A percentile compares a stretch with the other conserved stretches of the same genome.
Conservation (phyloP, 2,329 filamentous ascomycete species). For the Fusarium foetens region DNA sequence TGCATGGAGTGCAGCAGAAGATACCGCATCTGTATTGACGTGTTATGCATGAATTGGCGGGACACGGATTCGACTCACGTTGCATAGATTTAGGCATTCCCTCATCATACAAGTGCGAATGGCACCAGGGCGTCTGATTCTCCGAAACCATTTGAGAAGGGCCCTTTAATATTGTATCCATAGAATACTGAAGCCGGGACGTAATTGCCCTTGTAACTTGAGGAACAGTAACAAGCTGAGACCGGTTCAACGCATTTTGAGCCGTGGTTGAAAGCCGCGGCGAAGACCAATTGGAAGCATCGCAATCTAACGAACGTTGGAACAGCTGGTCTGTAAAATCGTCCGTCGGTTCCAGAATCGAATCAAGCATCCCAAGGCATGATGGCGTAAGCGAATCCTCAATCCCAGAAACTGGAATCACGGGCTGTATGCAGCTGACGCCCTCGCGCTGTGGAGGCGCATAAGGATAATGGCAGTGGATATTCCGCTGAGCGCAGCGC, state of each 20-base stretch:
- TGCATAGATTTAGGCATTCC: neutral
- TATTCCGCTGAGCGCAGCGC: neutral
- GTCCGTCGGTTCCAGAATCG: neutral
- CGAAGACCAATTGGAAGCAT: rapidly evolving
- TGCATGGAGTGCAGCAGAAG: neutral
- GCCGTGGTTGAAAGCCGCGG: neutral
- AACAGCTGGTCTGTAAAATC: neutral
- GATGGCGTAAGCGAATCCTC: rapidly evolving
- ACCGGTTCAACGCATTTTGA: neutral
- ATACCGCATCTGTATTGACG: neutral
- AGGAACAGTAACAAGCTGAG: neutral
- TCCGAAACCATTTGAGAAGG: neutral
- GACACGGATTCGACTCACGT: rapidly evolving
- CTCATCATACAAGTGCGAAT: neutral
- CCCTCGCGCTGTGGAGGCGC: neutral
- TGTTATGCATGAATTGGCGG: rapidly evolving
- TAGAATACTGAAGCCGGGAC: neutral
- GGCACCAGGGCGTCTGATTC: slow-evolving; percentile 1
- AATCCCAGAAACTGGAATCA: rapidly evolving
- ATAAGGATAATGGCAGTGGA: slow-evolving; percentile 1
- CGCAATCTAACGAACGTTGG: neutral
- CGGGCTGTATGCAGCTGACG: rapidly evolving
- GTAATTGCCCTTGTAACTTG: neutral
- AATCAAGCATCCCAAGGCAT: neutral
- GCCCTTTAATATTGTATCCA: neutral